Evolutionary conservation across 2,329 filamentous ascomycete species (phyloP).

Genomic region (Fusarium pseudoanthophilum): DNA sequence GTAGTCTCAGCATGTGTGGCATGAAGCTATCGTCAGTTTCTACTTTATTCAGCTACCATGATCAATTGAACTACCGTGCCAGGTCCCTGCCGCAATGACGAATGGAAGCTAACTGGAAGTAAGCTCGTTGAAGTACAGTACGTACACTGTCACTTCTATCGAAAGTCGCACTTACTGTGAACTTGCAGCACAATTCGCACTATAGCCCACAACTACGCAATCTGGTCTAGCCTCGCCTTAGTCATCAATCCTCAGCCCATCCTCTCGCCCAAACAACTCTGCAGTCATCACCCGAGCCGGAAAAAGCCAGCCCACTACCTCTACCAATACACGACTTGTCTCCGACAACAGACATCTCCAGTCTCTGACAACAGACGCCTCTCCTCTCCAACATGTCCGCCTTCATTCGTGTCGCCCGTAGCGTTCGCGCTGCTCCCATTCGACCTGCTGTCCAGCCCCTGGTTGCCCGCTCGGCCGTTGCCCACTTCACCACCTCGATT

Average conservation of each 20-base stretch:
- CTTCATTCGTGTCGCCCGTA: conserved; percentile 77
- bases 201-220: conserved; percentile 33
- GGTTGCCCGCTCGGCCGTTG: conserved; percentile 65
- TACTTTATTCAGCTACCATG: background rate
- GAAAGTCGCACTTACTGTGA: background rate
- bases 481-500: conserved; percentile 72
- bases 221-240: conserved; percentile 46
- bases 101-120: conserved; percentile 41
- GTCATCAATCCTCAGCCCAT: conserved; percentile 49
- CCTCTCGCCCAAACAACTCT: conserved; percentile 46
- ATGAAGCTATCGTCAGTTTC: background rate
- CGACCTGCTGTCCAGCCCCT: conserved; percentile 66
- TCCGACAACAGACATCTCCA: conserved; percentile 36
- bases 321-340: conserved; percentile 34
- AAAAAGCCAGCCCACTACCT: conserved; percentile 44
- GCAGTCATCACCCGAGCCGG: conserved; percentile 46
- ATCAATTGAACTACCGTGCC: background rate
- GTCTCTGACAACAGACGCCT: conserved; percentile 33
- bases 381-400: conserved; percentile 69
- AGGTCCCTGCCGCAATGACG: conserved; percentile 27
- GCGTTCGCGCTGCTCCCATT: conserved; percentile 72
- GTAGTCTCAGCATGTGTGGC: background rate
- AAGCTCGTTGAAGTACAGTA: conserved; percentile 40
- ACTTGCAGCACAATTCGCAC: conserved; percentile 44
- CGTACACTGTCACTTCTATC: conserved; percentile 30